Base-by-base conservation (phyloP, 805 yeast genomes). In the Yamadazyma insecticola region DNA sequence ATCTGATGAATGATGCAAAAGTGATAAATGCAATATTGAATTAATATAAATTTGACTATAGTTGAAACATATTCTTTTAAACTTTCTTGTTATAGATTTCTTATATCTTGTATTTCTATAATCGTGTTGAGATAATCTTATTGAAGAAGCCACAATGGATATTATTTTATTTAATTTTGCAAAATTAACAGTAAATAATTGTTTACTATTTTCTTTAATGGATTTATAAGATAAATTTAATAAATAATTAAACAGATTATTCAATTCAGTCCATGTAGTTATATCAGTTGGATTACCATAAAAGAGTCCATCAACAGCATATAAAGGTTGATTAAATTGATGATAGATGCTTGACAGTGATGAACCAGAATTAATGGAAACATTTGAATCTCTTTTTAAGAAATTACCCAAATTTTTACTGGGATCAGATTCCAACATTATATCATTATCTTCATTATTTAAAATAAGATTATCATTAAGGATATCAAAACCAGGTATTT, bases 11-110 rank as follows among this genome's bases (percentile, higher is more conserved):
- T 57, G 42, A 35, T 60, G 60, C 55, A 66, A 54, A 19, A 65
- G 60, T 27, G 64, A 61, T 32, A 81, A 60, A 49, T 74, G 81
- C n/a, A 82, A 50, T 29, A 72, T 64, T 6, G 85, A 82, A 47
- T 78, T 78, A 35, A 81, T 72, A 36, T 78, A 76, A 35, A 83
- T 67, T 36, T 76, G 81, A 2, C 85, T 72, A 35, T 77, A 67
- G 1, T 80, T 62, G 6, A 67, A 56, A 0, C 78, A 70, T 11
- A 81, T 59, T 37, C 70, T 67, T 44, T 68, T 74, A 41, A 81
- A 51, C 22, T 74, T 55, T 32, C 63, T 61, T 34, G 72, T 65
- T 9, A 80, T 66, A 8, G 70, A 55, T 15, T 52, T 55, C 31
- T 74, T 72, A 35, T 66, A 62, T 20, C 68, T 67, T 10, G 75